phyloP scores from a whole-genome alignment of 768 basidiomycete genomes.

The Gyrodon lividus region DNA sequence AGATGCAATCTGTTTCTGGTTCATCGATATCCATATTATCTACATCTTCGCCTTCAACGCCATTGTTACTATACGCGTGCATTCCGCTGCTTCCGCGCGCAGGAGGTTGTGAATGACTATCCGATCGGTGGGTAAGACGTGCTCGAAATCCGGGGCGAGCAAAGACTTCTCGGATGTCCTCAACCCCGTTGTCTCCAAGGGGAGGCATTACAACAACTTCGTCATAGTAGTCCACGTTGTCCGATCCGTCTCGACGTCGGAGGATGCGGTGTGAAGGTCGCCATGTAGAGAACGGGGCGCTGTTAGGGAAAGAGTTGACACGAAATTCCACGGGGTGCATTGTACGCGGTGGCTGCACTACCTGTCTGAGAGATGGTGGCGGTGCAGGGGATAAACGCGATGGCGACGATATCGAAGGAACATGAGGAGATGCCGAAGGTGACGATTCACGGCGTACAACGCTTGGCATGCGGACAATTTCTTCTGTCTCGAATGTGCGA shows the following conservation, averaged over 20 bases:
- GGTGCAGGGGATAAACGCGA: conserved; percentile 10
- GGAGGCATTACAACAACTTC: conserved; percentile 56
- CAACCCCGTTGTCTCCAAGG: conserved; percentile 52
- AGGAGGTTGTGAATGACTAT: conserved; percentile 23
- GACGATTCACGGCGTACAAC: conserved; percentile 23
- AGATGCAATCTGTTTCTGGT: conserved; percentile 53
- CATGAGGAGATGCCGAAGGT: conserved; percentile 11
- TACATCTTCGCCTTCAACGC: conserved; percentile 29
- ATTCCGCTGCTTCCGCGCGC: conserved; percentile 14
- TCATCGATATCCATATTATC: conserved; percentile 53
- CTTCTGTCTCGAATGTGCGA: conserved; percentile 77
- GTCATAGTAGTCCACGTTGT: conserved; percentile 39
- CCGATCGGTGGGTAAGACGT: conserved; percentile 26
- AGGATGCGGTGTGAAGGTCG: conserved; percentile 20
- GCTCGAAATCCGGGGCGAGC: conserved; percentile 47
- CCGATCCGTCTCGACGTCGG: conserved; percentile 24
- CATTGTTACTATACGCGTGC: conserved; percentile 18
- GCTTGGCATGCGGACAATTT: conserved; percentile 59
- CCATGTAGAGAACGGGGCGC: conserved; percentile 17
- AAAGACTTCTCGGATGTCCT: conserved; percentile 56
- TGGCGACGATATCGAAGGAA: conserved; percentile 9
- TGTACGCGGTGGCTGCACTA: conserved; percentile 31
- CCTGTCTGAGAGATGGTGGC: conserved; percentile 13
- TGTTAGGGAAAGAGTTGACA: conserved; percentile 18
- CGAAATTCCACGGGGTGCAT: conserved; percentile 58